phyloP scores from a whole-genome alignment of 768 basidiomycete genomes.

The Termitomyces sp. region DNA sequence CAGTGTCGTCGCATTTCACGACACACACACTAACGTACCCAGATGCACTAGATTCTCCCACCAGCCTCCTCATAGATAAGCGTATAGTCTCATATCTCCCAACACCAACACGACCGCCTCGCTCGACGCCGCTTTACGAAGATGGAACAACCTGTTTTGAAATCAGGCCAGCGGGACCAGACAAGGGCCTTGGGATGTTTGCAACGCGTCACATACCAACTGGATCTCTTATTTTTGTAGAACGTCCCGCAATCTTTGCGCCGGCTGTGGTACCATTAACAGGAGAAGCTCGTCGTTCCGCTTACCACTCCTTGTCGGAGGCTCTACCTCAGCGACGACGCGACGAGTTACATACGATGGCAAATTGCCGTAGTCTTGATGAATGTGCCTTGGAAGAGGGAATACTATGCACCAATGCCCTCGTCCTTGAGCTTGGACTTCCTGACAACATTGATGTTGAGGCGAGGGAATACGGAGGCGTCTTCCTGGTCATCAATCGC shows the following conservation, averaged over 20 bases:
- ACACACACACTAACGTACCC: constrained; percentile 7
- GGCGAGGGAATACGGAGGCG: constrained; percentile 32
- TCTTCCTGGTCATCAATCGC: constrained; percentile 36
- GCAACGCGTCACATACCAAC: constrained; percentile 17
- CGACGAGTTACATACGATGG: constrained; percentile 17
- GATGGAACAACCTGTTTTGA: constrained; percentile 13
- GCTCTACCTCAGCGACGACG: constrained; percentile 14
- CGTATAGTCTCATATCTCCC: constrained; percentile 9
- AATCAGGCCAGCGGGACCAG: constrained; percentile 15
- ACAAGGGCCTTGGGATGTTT: constrained; percentile 25
- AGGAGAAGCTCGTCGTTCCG: constrained; percentile 11
- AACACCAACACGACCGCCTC: neutral
- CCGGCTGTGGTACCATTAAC: constrained; percentile 14
- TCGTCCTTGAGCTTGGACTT: constrained; percentile 26
- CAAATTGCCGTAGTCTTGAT: constrained; percentile 18
- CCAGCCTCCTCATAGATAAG: constrained; percentile 10
- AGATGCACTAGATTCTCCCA: constrained; percentile 6
- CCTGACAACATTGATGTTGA: constrained; percentile 18
- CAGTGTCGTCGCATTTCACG: constrained; percentile 6
- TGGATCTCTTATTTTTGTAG: constrained; percentile 20
- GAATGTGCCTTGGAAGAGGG: constrained; percentile 35
- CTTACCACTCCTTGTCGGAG: constrained; percentile 18
- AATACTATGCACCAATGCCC: constrained; percentile 37
- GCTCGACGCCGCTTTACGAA: constrained; percentile 2
- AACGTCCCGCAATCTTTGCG: constrained; percentile 20